These are phyloP conservation scores for Paracamarosporium sp. DNA, from an alignment of 2,329 filamentous ascomycete genomes.

Conservation along the genomic window DNA sequence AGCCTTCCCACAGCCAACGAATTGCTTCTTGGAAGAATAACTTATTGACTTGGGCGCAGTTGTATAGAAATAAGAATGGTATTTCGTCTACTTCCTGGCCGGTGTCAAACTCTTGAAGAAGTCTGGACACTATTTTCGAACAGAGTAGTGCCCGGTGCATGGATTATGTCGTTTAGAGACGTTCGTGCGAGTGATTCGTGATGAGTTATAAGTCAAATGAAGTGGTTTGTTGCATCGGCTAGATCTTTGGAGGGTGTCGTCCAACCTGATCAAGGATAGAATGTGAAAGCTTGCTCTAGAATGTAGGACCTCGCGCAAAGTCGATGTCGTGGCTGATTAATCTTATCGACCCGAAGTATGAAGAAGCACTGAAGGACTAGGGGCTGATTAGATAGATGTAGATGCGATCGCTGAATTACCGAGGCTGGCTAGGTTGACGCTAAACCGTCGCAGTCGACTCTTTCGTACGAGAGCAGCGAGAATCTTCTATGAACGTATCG, in stretches of 20 bases:
- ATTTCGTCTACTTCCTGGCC: not conserved
- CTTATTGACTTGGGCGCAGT: conserved; percentile 4
- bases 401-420: no score
- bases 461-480: not conserved
- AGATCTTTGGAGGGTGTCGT: no score
- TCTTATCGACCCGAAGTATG: not conserved
- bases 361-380: no score
- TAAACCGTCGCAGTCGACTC: not conserved
- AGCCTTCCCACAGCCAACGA: conserved; percentile 4
- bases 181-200: no score
- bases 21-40: conserved; percentile 2
- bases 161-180: no score
- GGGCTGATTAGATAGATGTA: no score
- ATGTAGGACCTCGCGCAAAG: no score
- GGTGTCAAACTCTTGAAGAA: not conserved
- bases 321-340: no score
- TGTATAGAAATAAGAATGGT: not conserved
- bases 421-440: not conserved
- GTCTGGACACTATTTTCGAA: not conserved
- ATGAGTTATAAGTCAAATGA: no score
- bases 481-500: not conserved
- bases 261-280: no score
- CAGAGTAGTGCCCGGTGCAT: conserved; percentile 8
- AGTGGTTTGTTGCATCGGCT: no score
- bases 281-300: no score